Percentiles rank a stretch among this genome's conserved stretches.
Conservation (phyloP, 2,329 filamentous ascomycete genomes). For the Fusarium lyarnte region DNA sequence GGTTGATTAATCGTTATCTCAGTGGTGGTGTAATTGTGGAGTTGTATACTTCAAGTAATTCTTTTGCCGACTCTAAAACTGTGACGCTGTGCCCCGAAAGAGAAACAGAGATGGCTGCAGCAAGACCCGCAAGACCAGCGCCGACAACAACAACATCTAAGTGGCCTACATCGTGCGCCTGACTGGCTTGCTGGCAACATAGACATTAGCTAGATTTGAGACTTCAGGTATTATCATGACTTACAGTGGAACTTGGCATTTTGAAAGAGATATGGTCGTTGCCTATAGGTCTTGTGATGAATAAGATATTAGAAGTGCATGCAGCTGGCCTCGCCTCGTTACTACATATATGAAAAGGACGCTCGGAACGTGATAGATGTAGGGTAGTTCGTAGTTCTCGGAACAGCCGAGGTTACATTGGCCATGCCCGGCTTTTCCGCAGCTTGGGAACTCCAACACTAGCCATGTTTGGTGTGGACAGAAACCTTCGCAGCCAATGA, state of each 20-base stretch:
- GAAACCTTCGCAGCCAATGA: not conserved
- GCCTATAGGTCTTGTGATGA: not conserved
- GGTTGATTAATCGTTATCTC: not conserved
- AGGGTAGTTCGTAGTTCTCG: not conserved
- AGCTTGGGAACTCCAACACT: accelerated
- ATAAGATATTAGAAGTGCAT: not conserved
- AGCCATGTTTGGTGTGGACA: not conserved
- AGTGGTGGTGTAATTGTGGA: too few relatives aligned
- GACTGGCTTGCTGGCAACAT: accelerated
- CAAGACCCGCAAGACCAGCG: not conserved
- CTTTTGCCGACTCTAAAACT: not conserved
- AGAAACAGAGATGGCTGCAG: not conserved
- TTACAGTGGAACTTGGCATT: not conserved
- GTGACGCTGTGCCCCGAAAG: not conserved
- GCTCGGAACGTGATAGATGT: not conserved
- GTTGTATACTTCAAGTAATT: not conserved
- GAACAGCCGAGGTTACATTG: not conserved
- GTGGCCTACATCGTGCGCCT: accelerated
- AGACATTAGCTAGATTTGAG: accelerated
- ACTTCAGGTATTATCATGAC: accelerated
- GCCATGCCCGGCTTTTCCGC: not conserved
- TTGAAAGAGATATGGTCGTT: accelerated
- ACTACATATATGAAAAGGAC: not conserved
- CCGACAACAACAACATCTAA: not conserved
- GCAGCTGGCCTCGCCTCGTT: not conserved